Conservation (phyloP, 441 rosid genomes). For the Gossypium davidsonii region DNA sequence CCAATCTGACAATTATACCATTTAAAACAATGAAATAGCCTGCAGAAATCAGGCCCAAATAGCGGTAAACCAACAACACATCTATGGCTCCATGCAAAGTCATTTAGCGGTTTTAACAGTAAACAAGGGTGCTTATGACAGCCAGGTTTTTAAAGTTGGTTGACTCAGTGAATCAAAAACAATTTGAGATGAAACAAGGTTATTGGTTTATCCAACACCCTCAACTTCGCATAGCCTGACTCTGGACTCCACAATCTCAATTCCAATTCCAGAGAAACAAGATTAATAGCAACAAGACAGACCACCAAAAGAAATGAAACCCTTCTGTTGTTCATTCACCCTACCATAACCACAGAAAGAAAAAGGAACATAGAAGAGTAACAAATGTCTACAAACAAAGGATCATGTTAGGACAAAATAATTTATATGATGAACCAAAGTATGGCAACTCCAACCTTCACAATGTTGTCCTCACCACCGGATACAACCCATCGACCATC, state of each 20-base stretch:
- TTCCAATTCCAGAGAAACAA: neutral
- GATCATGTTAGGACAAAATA: neutral
- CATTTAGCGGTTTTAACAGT: neutral
- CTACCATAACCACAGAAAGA: neutral
- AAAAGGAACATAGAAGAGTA: too few species aligned
- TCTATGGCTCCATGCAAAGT: neutral
- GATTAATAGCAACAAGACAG: too few species aligned
- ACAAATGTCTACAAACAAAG: neutral
- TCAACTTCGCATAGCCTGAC: neutral
- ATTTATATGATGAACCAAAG: neutral
- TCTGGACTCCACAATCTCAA: neutral
- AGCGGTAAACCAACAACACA: neutral
- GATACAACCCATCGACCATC: slow-evolving; percentile 99
- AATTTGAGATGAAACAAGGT: neutral
- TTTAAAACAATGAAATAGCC: slow-evolving; percentile 2
- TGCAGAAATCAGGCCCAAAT: neutral
- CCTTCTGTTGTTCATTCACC: neutral
- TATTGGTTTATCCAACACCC: neutral
- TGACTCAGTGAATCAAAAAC: neutral
- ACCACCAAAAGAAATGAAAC: neutral
- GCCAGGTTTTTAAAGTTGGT: neutral
- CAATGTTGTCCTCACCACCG: slow-evolving; percentile 93
- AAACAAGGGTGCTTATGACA: neutral
- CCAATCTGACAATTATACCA: neutral
- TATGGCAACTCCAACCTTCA: slow-evolving; percentile 57